These are phyloP conservation scores for Pseudogymnoascus sp. DNA, from an alignment of 2,329 filamentous ascomycete species.

Conservation along the genomic window DNA sequence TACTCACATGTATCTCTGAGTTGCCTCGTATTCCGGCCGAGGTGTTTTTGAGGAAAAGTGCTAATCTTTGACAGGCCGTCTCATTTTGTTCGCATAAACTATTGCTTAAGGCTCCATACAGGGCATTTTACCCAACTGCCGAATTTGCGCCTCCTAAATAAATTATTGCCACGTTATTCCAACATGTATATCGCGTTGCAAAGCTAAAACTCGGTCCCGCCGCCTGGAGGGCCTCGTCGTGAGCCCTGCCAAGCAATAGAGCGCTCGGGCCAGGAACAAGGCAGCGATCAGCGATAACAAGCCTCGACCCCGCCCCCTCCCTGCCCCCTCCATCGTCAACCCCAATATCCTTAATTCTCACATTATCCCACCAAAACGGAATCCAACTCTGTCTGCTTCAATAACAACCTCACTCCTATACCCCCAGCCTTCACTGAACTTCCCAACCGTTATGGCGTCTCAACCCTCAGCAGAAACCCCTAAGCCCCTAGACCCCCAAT, in stretches of 20 bases:
- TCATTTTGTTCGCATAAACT: background rate
- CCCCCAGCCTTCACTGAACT: background rate
- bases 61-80: background rate
- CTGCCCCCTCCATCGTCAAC: background rate
- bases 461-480: background rate
- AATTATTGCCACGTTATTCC: background rate
- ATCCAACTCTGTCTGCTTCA: background rate
- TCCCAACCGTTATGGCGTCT: background rate
- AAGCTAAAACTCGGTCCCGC: background rate
- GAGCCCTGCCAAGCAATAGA: background rate
- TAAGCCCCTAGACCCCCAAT: background rate
- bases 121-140: background rate
- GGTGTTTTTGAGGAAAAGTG: too few species aligned
- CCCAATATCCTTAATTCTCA: background rate
- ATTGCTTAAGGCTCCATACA: background rate
- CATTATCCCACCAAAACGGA: background rate
- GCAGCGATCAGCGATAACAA: background rate
- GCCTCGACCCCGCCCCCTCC: conserved; percentile 1
- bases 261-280: background rate
- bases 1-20: too few species aligned
- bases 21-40: too few species aligned
- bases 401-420: background rate
- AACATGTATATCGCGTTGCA: background rate
- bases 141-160: background rate
- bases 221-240: background rate